These are phyloP conservation scores for Zoysia matrella DNA, from an alignment of 202 grass and related monocot species.

Conservation along the genomic window DNA sequence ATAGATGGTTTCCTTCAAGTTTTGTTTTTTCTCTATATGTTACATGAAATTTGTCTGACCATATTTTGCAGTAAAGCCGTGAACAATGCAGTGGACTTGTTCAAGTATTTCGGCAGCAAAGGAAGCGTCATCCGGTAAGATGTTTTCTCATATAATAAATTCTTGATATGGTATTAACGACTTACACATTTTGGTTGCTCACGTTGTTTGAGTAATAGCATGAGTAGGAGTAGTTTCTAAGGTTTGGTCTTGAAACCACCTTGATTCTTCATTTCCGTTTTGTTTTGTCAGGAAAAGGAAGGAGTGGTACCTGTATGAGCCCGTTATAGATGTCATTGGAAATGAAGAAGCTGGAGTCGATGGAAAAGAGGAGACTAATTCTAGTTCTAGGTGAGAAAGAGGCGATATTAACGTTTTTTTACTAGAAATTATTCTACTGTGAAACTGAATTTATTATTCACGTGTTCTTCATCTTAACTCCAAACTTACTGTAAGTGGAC, in stretches of 20 bases:
- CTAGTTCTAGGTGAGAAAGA: slow-evolving; percentile 64
- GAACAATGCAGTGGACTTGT: slow-evolving; percentile 80
- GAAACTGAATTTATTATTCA: not conserved
- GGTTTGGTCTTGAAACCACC: not conserved
- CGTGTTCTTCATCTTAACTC: no score
- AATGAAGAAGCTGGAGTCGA: slow-evolving; percentile 65
- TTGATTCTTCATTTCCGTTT: slow-evolving; percentile 29
- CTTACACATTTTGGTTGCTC: not conserved
- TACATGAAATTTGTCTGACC: slow-evolving; percentile 5
- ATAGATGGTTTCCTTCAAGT: not conserved
- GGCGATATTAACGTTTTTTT: not conserved
- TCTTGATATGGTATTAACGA: not conserved
- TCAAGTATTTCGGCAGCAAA: slow-evolving; percentile 93
- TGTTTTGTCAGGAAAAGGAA: slow-evolving; percentile 72
- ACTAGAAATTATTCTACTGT: not conserved
- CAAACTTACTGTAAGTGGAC: not conserved
- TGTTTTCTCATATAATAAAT: not conserved
- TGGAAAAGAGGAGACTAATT: slow-evolving; percentile 57
- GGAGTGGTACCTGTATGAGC: slow-evolving; percentile 86
- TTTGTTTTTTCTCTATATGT: not conserved
- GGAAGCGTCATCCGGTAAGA: slow-evolving; percentile 82
- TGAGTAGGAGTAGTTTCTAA: slow-evolving; percentile 6
- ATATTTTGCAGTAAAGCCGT: slow-evolving; percentile 75
- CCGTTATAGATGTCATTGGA: slow-evolving; percentile 70
- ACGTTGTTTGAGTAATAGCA: not conserved